Evolutionary conservation across 345 rosid species (phyloP).

Genomic region (Eucalyptus cladocalyx): DNA sequence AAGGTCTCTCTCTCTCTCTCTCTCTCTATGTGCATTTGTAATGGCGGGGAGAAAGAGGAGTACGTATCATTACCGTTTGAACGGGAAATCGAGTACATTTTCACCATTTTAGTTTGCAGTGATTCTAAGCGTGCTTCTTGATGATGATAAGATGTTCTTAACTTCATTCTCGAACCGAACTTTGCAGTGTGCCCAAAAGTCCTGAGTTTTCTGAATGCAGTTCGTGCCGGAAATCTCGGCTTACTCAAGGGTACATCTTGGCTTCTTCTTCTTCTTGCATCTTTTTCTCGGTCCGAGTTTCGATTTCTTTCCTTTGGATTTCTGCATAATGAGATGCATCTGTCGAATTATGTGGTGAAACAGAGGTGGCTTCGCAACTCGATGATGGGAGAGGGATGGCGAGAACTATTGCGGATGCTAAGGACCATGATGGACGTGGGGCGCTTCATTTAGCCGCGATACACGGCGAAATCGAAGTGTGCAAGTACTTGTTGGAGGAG

Average conservation of each 20-base stretch:
- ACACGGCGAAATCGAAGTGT: constrained; percentile 66
- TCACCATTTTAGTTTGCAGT: neutral
- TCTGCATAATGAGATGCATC: neutral
- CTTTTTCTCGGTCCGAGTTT: neutral
- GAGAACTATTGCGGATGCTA: constrained; percentile 56
- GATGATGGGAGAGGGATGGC: constrained; percentile 64
- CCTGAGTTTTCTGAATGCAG: constrained; percentile 51
- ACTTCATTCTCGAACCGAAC: neutral
- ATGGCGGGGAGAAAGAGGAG: neutral
- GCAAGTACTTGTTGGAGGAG: constrained; percentile 74
- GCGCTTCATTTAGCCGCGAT: constrained; percentile 87
- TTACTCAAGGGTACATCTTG: constrained; percentile 62
- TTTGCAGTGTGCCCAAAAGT: constrained; percentile 54
- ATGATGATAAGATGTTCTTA: neutral
- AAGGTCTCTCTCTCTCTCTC: constrained; percentile 39
- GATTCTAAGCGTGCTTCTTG: neutral
- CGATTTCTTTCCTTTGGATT: neutral
- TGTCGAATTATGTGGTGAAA: neutral
- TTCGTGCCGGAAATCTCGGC: constrained; percentile 54
- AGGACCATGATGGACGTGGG: constrained; percentile 79
- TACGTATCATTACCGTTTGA: neutral
- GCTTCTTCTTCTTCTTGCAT: neutral
- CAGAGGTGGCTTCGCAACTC: constrained; percentile 58
- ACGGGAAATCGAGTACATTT: neutral
- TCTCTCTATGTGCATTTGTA: neutral